Base-by-base conservation (phyloP, 352 stramenopile genomes). In the Phytophthora citricola region DNA sequence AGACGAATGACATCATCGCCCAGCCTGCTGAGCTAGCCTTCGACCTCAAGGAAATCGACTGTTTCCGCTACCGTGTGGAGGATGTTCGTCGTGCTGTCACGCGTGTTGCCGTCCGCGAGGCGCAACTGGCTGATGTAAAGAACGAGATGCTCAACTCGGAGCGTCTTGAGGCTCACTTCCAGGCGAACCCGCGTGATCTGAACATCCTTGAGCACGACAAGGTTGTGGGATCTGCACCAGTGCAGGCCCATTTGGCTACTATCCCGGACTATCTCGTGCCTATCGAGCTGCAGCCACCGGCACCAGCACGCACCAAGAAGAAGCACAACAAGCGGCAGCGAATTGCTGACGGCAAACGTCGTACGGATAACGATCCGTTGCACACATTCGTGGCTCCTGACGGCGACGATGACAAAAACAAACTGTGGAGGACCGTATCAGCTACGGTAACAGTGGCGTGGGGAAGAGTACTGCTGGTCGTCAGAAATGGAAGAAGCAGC, bases 141-240 rank as follows among this genome's bases (percentile, higher is more conserved):
- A 97, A 98, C 39, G 97, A 99, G 73, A 98, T 99, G 62, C 71
- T 99, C 2, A 99, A 99, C 81, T 99, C 93, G 6, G 92, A 99
- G 47, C 95, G 97, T 62, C 81, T 99, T 1, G 85, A 96, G 68
- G 87, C 83, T 56, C 97, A 99, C 79, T 99, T 99, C 77, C 88
- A 98, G 61, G 93, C 97, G 36, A 99, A 99, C 73, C 97, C 98
- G 27, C 89, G 93, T 36, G 92, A 98, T 57, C 73, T 98, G 20
- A 95, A 97, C 68, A 84, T 97, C n/a, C 83, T 99, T 27, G 90
- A 98, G 67, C 97, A 99, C 71, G 97, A 99, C 85, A 97, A 98
- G 71, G 82, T 94, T 12, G 97, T 98, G 31, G 92, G 98, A 20
- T 93, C 97, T 41, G 92, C 93, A 22, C 92, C 87, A 53, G 89